Evolutionary conservation across 441 rosid genomes (phyloP), one percentile per base, ranked within the genome.

Genomic region (Raphanus hybrid): DNA sequence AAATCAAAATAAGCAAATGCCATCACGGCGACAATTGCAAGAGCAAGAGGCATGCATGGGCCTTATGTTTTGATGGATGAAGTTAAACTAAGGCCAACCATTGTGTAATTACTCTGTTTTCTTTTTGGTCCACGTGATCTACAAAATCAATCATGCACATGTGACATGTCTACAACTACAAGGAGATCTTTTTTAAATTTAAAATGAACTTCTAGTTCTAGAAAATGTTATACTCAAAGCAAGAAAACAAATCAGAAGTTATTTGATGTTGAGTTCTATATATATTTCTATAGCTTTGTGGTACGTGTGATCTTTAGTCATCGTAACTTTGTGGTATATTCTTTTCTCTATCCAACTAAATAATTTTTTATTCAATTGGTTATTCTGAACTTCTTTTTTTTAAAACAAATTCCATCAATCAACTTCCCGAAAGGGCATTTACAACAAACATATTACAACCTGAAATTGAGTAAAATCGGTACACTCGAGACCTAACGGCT

Each of bases 131-230:
- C 79, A 69, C 78, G 43, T 18, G n/a, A 57, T 74, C 3, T 69
- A 70, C 10, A 27, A 43, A 54, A 73, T 67, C 77, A 73, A 48
- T 78, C 70, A 73, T 78, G 39, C 2, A 64, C 80, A 78, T 78
- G 77, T 78, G 74, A 73, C 78, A 78, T 78, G 81, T 73, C 71
- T 78, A 59, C 8, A 34, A 45, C 71, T 78, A 59, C 12, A 9
- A 34, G 1, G 27, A 57, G 18, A 57, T 29, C 67, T 64, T 15
- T 15, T 64, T 8, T 4, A 35, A 29, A 23, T 23, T 12, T 32
- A 3, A 63, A 35, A 57, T 18, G 14, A 23, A 65, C 67, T 58
- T 45, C 23, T 52, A 15, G 58, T 15, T 15, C 58, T 71, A 37
- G 34, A 1, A 27, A 26, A 50, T 78, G 65, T 32, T 73, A 61